These are phyloP conservation scores for Nemania serpens DNA, from an alignment of 2,329 filamentous ascomycete species.

Conservation along the genomic window DNA sequence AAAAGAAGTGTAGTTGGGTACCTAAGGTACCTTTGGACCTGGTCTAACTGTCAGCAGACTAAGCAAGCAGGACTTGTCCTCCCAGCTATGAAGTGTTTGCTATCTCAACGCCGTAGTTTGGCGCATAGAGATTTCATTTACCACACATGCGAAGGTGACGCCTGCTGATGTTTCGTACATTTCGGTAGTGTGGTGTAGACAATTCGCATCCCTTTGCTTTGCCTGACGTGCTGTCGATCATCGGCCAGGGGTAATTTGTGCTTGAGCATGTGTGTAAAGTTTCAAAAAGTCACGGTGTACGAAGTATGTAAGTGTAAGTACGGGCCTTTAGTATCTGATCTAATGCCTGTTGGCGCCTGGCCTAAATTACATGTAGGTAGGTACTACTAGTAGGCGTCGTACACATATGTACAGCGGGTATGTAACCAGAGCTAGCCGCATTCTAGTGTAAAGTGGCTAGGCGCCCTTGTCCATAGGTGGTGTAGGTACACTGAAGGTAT, in stretches of 20 bases:
- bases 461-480: not conserved
- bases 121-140: too few species aligned
- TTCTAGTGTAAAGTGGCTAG: not conserved
- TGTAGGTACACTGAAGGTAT: not conserved
- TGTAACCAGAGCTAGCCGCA: slow-evolving; percentile 19
- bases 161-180: not conserved
- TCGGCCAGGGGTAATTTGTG: slow-evolving; percentile 16
- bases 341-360: too few species aligned
- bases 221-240: slow-evolving; percentile 20
- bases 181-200: too few species aligned
- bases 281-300: not conserved
- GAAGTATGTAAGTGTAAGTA: too few species aligned
- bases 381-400: not conserved
- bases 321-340: too few species aligned
- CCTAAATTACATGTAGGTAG: not conserved
- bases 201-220: not conserved
- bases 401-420: slow-evolving; percentile 21
- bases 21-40: too few species aligned
- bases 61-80: too few species aligned
- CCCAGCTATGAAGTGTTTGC: too few species aligned
- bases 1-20: too few species aligned
- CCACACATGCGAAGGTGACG: too few species aligned
- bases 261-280: slow-evolving; percentile 18
- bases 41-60: too few species aligned
- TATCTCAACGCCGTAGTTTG: too few species aligned